A percentile compares a stretch with the other conserved stretches of the same genome.
These are phyloP conservation scores for Calocybe cyanea DNA, from an alignment of 768 basidiomycete genomes.

Conservation along the genomic window DNA sequence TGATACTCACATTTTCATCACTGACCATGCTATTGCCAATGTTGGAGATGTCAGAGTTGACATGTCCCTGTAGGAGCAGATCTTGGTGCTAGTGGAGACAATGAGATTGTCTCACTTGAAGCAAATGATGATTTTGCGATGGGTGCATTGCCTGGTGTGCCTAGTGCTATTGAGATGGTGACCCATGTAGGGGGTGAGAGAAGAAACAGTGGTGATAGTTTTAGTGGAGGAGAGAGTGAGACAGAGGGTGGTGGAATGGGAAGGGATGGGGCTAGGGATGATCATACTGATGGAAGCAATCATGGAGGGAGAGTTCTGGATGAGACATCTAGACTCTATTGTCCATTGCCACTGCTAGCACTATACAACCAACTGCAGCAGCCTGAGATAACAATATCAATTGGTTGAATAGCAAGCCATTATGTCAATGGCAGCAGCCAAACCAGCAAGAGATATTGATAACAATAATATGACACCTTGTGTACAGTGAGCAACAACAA, in stretches of 20 bases:
- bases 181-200: conserved; percentile 1
- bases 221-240: conserved; percentile 21
- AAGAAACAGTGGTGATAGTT: conserved; percentile 19
- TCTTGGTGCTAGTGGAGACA: conserved; percentile 39
- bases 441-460: no score
- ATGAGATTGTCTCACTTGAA: conserved; percentile 72
- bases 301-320: conserved; percentile 43
- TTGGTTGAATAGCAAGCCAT: no score
- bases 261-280: no score
- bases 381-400: no score
- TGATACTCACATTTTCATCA: conserved; percentile 44
- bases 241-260: conserved; percentile 21
- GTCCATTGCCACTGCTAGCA: conserved; percentile 49
- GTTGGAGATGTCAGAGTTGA: no score
- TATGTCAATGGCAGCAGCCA: no score
- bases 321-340: conserved; percentile 61
- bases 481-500: no score
- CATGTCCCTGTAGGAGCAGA: conserved; percentile 17
- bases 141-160: conserved; percentile 88
- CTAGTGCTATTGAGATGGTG: conserved; percentile 60
- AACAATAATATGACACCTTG: no score
- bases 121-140: conserved; percentile 85
- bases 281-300: no score
- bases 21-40: conserved; percentile 10
- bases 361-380: no score